phyloP scores from a whole-genome alignment of 2,329 filamentous ascomycete species.

The Lachnellula suecica region DNA sequence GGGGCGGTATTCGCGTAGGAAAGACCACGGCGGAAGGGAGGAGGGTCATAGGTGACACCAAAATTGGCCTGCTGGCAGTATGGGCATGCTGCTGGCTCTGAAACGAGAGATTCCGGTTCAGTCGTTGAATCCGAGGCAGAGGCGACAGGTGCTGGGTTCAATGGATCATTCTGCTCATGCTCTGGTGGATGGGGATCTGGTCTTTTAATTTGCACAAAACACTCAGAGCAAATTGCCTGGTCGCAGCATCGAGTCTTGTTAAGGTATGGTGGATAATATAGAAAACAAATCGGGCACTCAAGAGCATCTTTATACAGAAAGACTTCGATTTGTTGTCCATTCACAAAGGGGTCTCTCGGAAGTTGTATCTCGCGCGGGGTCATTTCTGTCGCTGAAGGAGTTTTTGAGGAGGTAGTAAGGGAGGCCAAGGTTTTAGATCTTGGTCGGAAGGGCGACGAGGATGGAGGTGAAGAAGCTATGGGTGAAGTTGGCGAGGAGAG shows the following conservation, averaged over 20 bases:
- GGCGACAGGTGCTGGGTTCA: slow-evolving; percentile 31
- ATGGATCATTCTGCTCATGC: slow-evolving; percentile 46
- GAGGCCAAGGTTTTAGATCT: slow-evolving; percentile 88
- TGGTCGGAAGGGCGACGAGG: slow-evolving; percentile 68
- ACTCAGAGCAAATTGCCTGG: slow-evolving; percentile 95
- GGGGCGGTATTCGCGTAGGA: slow-evolving; percentile 58
- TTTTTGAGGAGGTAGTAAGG: slow-evolving; percentile 71
- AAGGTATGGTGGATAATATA: slow-evolving; percentile 91
- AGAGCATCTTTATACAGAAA: slow-evolving; percentile 87
- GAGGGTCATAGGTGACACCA: slow-evolving; percentile 90
- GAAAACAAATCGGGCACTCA: slow-evolving; percentile 95
- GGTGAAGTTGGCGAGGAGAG: slow-evolving; percentile 58
- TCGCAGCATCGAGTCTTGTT: slow-evolving; percentile 95
- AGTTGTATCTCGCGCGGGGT: slow-evolving; percentile 75
- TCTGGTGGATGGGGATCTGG: slow-evolving; percentile 88
- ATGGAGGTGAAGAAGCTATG: slow-evolving; percentile 38
- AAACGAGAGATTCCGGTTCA: slow-evolving; percentile 70
- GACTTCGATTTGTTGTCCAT: slow-evolving; percentile 91
- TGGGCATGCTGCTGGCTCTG: slow-evolving; percentile 87
- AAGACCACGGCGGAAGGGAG: slow-evolving; percentile 83
- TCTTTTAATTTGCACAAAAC: slow-evolving; percentile 97
- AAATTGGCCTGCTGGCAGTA: slow-evolving; percentile 96
- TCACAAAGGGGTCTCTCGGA: slow-evolving; percentile 81
- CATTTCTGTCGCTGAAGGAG: slow-evolving; percentile 70
- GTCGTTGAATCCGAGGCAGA: slow-evolving; percentile 33